Conservation (phyloP, 2,329 filamentous ascomycete species). For the Diplodia intermedia region DNA sequence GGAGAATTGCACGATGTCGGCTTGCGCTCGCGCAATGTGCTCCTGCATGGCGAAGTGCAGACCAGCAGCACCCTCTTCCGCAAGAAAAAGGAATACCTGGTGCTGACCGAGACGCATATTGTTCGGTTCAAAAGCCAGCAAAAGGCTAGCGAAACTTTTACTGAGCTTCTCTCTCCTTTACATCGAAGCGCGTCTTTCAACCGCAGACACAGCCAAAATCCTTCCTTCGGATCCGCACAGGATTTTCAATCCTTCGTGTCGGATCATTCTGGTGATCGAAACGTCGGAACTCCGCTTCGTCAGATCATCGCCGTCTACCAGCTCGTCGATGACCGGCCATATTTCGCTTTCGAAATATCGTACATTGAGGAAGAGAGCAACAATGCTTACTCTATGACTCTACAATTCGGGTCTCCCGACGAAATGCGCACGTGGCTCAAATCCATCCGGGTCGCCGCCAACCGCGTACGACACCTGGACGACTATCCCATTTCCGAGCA, state of each 20-base stretch:
- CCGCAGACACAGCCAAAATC: slow-evolving; percentile 65
- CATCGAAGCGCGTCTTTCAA: slow-evolving; percentile 48
- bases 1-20: slow-evolving; percentile 50
- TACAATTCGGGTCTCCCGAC: slow-evolving; percentile 68
- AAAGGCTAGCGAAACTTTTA: slow-evolving; percentile 70
- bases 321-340: slow-evolving; percentile 70
- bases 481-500: slow-evolving; percentile 62
- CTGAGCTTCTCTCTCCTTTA: slow-evolving; percentile 42
- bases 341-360: slow-evolving; percentile 71
- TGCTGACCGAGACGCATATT: slow-evolving; percentile 72
- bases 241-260: slow-evolving; percentile 63
- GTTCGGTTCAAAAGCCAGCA: slow-evolving; percentile 72
- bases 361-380: slow-evolving; percentile 70
- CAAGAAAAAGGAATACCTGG: slow-evolving; percentile 75
- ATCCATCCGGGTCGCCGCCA: slow-evolving; percentile 66
- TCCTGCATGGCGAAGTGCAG: slow-evolving; percentile 74
- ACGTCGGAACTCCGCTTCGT: slow-evolving; percentile 66
- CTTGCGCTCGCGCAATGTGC: slow-evolving; percentile 52
- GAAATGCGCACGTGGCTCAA: slow-evolving; percentile 71
- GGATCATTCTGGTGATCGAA: slow-evolving; percentile 59
- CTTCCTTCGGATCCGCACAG: slow-evolving; percentile 66
- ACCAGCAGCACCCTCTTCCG: slow-evolving; percentile 73
- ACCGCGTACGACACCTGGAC: slow-evolving; percentile 61
- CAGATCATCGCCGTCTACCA: slow-evolving; percentile 72
- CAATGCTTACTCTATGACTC: slow-evolving; percentile 66